These are phyloP conservation scores for Candida coleopterorum DNA, from an alignment of 805 yeast species.

Conservation along the genomic window DNA sequence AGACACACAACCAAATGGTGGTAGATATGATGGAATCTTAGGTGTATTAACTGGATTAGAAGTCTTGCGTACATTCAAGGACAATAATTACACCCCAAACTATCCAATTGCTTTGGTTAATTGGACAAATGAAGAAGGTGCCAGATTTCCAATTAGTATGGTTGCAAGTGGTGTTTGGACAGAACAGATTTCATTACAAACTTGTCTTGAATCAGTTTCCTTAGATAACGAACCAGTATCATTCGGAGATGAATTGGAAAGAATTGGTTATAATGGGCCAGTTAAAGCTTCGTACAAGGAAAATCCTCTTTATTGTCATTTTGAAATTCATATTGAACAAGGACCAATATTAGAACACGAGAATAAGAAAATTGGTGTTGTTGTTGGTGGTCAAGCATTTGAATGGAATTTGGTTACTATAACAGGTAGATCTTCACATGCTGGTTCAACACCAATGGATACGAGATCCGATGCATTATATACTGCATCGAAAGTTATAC, in stretches of 20 bases:
- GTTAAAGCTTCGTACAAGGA: conserved; percentile 42
- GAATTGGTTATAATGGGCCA: conserved; percentile 62
- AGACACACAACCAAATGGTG: conserved; percentile 78
- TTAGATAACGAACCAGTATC: conserved; percentile 46
- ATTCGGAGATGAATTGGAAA: conserved; percentile 48
- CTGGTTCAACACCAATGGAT: conserved; percentile 68
- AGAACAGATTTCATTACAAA: conserved; percentile 42
- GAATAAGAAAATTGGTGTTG: conserved; percentile 57
- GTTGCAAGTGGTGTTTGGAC: conserved; percentile 71
- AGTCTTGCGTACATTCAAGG: conserved; percentile 60
- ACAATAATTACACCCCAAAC: conserved; percentile 53
- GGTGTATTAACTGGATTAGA: conserved; percentile 69
- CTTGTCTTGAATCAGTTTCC: conserved; percentile 48
- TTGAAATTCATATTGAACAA: conserved; percentile 73
- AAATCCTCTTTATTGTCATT: conserved; percentile 62
- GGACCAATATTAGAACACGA: conserved; percentile 65
- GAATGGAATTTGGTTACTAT: conserved; percentile 57
- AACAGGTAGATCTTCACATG: conserved; percentile 62
- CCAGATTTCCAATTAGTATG: conserved; percentile 64
- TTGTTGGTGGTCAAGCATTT: conserved; percentile 62
- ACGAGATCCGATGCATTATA: conserved; percentile 59
- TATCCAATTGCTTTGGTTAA: conserved; percentile 61
- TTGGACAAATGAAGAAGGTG: conserved; percentile 82
- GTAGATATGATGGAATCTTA: conserved; percentile 67
- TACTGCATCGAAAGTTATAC: conserved; percentile 54